Percentiles rank a stretch among this genome's conserved stretches.
Evolutionary conservation across 1,284 basidiomycete species (phyloP).

Genomic region (Boletus mariae): DNA sequence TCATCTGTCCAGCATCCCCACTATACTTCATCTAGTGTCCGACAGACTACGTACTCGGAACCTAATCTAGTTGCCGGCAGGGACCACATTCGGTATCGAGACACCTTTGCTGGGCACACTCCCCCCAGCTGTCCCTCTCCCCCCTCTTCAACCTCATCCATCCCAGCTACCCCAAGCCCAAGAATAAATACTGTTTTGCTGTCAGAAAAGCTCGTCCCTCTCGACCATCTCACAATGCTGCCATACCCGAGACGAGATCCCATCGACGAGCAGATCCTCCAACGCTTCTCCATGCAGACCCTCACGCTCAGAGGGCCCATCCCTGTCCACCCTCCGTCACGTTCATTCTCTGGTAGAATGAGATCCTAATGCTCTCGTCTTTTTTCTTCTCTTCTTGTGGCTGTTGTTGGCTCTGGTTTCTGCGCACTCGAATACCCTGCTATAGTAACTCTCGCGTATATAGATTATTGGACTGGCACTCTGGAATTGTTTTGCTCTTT

Average conservation of each 20-base stretch:
- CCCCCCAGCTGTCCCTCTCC: constrained; percentile 26
- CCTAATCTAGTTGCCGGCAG: constrained; percentile 24
- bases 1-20: constrained; percentile 26
- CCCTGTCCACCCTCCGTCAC: constrained; percentile 11
- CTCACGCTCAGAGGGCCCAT: constrained; percentile 21
- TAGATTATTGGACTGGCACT: constrained; percentile 29
- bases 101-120: constrained; percentile 9
- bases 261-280: constrained; percentile 53
- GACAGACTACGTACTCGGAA: constrained; percentile 35
- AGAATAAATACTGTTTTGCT: constrained; percentile 25
- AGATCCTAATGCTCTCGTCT: constrained; percentile 10
- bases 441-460: constrained; percentile 25
- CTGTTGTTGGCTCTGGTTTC: not conserved
- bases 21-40: constrained; percentile 18
- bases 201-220: constrained; percentile 49
- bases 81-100: constrained; percentile 23
- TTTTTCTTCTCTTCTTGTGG: not conserved
- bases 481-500: constrained; percentile 19
- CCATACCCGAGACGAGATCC: constrained; percentile 52
- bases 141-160: constrained; percentile 29
- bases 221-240: constrained; percentile 54
- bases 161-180: constrained; percentile 33
- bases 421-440: constrained; percentile 6
- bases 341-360: constrained; percentile 32
- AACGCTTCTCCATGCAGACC: constrained; percentile 42